Percentiles rank a stretch among this genome's conserved stretches.
These are phyloP conservation scores for Tetragonia tetragonoides DNA, from an alignment of 148 eudicot genomes.

Conservation along the genomic window DNA sequence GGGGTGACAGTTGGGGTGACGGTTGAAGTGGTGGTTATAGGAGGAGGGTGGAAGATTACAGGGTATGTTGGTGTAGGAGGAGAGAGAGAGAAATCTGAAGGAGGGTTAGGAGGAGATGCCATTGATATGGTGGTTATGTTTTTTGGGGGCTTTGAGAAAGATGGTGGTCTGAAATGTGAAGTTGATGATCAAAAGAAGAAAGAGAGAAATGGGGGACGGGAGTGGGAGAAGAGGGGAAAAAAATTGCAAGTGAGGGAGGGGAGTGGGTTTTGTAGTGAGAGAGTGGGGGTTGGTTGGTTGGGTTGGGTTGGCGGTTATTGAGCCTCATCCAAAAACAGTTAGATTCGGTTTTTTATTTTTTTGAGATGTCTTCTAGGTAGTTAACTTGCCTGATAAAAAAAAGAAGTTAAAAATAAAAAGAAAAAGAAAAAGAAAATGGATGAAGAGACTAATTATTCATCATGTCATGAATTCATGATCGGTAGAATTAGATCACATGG, in stretches of 20 bases:
- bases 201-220: neutral
- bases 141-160: neutral
- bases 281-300: slow-evolving; percentile 4
- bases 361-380: neutral
- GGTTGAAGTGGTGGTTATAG: neutral
- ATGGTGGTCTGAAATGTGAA: neutral
- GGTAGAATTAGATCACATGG: no score
- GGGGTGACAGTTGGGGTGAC: neutral
- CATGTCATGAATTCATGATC: no score
- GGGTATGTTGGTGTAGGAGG: neutral
- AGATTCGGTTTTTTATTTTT: neutral
- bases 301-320: slow-evolving; percentile 20
- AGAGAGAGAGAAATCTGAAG: neutral
- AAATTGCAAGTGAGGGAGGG: slow-evolving; percentile 22
- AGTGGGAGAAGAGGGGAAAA: slow-evolving; percentile 4
- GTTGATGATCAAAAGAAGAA: slow-evolving; percentile 2
- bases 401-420: no score
- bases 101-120: slow-evolving; percentile 16
- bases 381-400: neutral
- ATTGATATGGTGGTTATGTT: neutral
- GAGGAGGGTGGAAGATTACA: slow-evolving; percentile 4
- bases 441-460: no score
- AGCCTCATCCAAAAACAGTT: slow-evolving; percentile 3
- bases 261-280: slow-evolving; percentile 21
- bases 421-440: no score